Conservation (phyloP, 345 rosid species). For the Angophora floribunda region DNA sequence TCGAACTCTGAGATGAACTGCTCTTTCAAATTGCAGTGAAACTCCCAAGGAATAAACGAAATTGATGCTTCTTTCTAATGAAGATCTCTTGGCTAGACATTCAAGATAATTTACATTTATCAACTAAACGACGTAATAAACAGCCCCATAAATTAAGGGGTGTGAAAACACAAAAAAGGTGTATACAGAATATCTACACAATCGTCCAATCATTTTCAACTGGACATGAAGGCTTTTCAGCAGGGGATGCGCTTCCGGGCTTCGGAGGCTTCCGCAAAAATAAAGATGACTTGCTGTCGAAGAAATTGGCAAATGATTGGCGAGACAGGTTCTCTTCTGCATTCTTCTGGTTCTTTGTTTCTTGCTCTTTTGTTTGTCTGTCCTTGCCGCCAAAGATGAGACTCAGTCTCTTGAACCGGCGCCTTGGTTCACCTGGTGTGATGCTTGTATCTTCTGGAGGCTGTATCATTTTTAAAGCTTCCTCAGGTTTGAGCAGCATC, state of each 20-base stretch:
- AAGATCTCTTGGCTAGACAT: not conserved
- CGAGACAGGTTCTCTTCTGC: constrained; percentile 29
- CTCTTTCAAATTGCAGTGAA: not conserved
- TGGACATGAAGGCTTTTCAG: constrained; percentile 5
- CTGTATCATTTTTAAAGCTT: constrained; percentile 46
- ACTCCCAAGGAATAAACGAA: not conserved
- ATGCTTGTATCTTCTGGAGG: constrained; percentile 7
- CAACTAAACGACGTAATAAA: not conserved
- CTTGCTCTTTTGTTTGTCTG: constrained; percentile 27
- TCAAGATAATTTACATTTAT: not conserved
- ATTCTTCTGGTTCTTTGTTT: constrained; percentile 29
- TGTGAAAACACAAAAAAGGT: not conserved
- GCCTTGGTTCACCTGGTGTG: constrained; percentile 35
- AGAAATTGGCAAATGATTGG: constrained; percentile 68
- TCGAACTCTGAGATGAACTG: not conserved
- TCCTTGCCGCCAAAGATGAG: constrained; percentile 66
- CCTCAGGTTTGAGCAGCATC: constrained; percentile 63
- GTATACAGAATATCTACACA: constrained; percentile 13
- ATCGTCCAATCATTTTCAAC: constrained; percentile 60
- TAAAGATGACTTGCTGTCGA: constrained; percentile 77
- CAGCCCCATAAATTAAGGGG: not conserved
- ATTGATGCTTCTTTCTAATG: not conserved
- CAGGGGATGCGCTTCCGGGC: constrained; percentile 21
- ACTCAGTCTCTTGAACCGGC: constrained; percentile 54
- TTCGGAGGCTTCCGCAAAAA: constrained; percentile 70